Evolutionary conservation across 768 basidiomycete genomes (phyloP), one percentile per base, ranked within the genome.

Genomic region (Podaxis sp.): DNA sequence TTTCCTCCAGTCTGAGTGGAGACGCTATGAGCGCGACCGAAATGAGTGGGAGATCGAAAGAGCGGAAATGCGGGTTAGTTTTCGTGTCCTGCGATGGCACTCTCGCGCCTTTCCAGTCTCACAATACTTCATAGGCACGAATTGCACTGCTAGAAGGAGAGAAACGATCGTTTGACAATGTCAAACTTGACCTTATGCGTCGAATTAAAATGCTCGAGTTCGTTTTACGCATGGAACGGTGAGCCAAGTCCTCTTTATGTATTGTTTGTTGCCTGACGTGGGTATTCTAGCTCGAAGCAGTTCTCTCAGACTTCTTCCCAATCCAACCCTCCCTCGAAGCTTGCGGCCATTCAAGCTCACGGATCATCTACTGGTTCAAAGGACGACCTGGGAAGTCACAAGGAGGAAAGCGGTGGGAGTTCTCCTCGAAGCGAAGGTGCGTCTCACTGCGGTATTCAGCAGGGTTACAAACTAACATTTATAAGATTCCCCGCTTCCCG

Each of bases 41-140:
- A 99, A 99, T 73, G 97, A 99, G 78, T 99, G 96, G 96, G 97
- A 99, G 82, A 99, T 99, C 70, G 97, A 98, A 77, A 83, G 97
- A 68, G 97, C 97, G 36, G 97, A 98, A 77, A 98, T 98, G 96
- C 84, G 96, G 83, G 94, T 95, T 66, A 70, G 92, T 86, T 47
- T 33, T 65, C 59, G 65, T 56, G 49, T 61, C 58, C 62, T 66
- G 51, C 65, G 59, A 66, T 52, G 33, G 57, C 63, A 68, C 66
- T 68, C 59, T 72, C 67, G 69, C 71, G 70, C 75, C 64, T 73
- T 66, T 72, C 66, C 73, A 68, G 59, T 61, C 61, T 19, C 38
- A 37, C 57, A 57, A 61, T 59, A 55, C 66, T 17, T 67, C 65
- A 5, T 70, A 96, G 94, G 96, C 96, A 58, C 88, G 97, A 57